These are phyloP conservation scores for Lactuca saligna DNA, from an alignment of 129 eudicot species.

Conservation along the genomic window DNA sequence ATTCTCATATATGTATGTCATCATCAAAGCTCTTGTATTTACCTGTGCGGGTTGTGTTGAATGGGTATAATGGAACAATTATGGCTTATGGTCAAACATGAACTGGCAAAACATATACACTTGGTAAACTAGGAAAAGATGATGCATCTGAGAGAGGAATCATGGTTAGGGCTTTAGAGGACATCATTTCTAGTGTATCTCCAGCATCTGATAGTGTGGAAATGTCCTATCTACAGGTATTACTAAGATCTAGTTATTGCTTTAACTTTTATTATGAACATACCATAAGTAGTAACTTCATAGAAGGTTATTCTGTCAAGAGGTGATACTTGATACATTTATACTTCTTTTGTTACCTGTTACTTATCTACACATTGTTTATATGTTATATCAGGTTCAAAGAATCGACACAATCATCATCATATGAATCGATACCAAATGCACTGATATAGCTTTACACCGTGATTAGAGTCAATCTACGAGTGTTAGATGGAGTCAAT, in stretches of 20 bases:
- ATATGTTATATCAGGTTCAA: too few species aligned
- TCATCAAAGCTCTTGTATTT: constrained; percentile 17
- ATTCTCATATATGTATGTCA: too few species aligned
- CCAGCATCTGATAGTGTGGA: constrained; percentile 63
- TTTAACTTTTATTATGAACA: background rate
- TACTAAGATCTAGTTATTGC: constrained; percentile 3
- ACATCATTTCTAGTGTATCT: constrained; percentile 65
- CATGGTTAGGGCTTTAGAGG: constrained; percentile 95
- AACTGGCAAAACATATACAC: constrained; percentile 46
- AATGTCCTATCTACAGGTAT: constrained; percentile 85
- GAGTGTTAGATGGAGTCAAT: too few species aligned
- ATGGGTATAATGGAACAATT: constrained; percentile 94
- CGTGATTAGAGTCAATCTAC: too few species aligned
- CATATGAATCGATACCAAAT: too few species aligned
- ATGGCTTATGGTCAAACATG: constrained; percentile 99
- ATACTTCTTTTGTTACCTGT: too few species aligned
- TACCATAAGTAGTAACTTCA: background rate
- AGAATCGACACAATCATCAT: too few species aligned
- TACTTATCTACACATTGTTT: too few species aligned
- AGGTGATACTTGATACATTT: too few species aligned
- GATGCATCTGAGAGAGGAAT: constrained; percentile 91
- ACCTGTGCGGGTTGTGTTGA: constrained; percentile 77
- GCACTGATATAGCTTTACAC: too few species aligned
- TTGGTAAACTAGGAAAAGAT: constrained; percentile 58
- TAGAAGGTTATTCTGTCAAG: background rate